Evolutionary conservation across 768 basidiomycete species (phyloP), one percentile per base, ranked within the genome.

Genomic region (Rhizopogon vesiculosus): DNA sequence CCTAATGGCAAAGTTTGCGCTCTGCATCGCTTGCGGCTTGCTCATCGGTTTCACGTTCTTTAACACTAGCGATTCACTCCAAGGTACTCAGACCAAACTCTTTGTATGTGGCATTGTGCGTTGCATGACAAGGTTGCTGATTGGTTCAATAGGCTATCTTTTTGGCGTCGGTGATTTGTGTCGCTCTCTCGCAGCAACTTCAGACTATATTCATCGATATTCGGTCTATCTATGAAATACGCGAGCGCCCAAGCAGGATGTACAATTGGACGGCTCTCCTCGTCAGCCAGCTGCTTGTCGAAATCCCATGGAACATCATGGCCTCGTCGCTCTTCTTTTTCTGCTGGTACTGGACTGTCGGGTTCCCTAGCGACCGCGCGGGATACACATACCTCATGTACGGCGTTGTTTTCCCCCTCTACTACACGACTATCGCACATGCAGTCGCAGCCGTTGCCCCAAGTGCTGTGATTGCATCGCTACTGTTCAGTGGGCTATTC

Each of bases 331-430:
- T 88, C 12, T 78, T 84, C 69, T 89, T 81, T 72, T 61, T 85
- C 51, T 81, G 78, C 61, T 89, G 86, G 86, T 88, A 78, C 68
- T 87, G 82, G 81, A 84, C 85, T 5, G 82, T 86, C 49, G 85
- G 85, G 0, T 84, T 83, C 62, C 72, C 74, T 8, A 71, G 68
- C 1, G 72, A 74, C 12, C 71, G 85, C 39, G 84, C 76, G 4
- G 86, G 78, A n/a, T 86, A 80, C 62, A 81, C 80, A 2, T 86
- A 75, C 63, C 74, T 87, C 6, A 69, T 82, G 61, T 57, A 83
- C 25, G 77, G 73, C 18, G 59, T 87, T 28, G 59, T 83, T 22
- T 86, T 79, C 63, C 82, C 85, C 6, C 33, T 82, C 0, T 88
- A 84, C 60, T 86, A 82, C 61, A 84, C 84, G 12, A 80, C 81